phyloP scores from a whole-genome alignment of 208 protist genomes.

The Trypanosoma vivax region DNA sequence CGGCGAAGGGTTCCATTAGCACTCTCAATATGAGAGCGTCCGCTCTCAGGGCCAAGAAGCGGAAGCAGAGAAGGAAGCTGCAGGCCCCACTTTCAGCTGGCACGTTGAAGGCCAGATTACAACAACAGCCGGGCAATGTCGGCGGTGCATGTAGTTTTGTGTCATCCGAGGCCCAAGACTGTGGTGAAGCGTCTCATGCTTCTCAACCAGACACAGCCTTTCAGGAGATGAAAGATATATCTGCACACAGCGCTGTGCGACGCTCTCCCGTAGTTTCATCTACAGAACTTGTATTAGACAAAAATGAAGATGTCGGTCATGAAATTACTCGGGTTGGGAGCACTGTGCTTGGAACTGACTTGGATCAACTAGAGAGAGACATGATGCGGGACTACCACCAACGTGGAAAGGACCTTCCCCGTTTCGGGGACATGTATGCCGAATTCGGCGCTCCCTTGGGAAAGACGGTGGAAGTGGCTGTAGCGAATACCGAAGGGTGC shows the following conservation, averaged over 20 bases:
- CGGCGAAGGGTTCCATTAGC: conserved; percentile 8
- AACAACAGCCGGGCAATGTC: too few species aligned
- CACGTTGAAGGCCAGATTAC: conserved; percentile 11
- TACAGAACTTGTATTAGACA: background rate
- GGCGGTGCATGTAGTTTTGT: too few species aligned
- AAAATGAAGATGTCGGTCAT: conserved; percentile 3
- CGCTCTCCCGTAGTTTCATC: too few species aligned
- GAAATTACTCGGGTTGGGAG: conserved; percentile 22
- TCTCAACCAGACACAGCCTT: too few species aligned
- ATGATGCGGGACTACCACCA: conserved; percentile 75
- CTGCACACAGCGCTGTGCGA: too few species aligned
- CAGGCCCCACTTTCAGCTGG: conserved; percentile 13
- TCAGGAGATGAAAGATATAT: too few species aligned
- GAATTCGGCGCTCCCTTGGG: conserved; percentile 34
- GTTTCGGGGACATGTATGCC: conserved; percentile 42
- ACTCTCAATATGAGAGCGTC: conserved; percentile 4
- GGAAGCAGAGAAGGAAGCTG: conserved; percentile 1
- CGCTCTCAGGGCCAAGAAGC: background rate
- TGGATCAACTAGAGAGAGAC: conserved; percentile 71
- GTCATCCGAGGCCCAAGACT: too few species aligned
- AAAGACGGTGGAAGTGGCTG: conserved; percentile 21
- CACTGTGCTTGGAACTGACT: conserved; percentile 68
- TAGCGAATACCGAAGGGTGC: conserved; percentile 1
- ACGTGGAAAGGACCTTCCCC: conserved; percentile 29
- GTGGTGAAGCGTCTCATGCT: too few species aligned